phyloP scores from a whole-genome alignment of 495 filamentous ascomycete species.

The Daldinia childiae region DNA sequence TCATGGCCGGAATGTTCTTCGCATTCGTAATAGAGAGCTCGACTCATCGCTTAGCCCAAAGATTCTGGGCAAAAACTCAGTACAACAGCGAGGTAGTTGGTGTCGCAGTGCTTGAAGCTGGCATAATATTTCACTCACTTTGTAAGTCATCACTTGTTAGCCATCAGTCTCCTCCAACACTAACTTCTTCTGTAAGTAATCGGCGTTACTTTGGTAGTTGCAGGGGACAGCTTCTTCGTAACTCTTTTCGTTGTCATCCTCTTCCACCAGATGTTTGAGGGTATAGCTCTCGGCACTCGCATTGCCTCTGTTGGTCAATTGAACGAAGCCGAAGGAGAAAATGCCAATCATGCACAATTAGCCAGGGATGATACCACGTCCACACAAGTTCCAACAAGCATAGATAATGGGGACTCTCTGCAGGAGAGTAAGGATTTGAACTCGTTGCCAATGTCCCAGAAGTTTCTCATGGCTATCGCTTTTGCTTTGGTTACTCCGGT shows the following conservation, averaged over 20 bases:
- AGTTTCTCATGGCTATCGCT: slow-evolving; percentile 57
- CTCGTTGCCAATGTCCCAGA: slow-evolving; percentile 48
- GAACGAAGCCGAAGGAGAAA: slow-evolving; percentile 20
- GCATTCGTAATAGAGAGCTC: slow-evolving; percentile 69
- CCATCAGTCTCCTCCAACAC: background rate
- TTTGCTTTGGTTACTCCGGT: slow-evolving; percentile 67
- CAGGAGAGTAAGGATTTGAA: slow-evolving; percentile 7
- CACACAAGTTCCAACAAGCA: slow-evolving; percentile 6
- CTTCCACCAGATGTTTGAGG: slow-evolving; percentile 81
- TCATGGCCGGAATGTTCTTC: slow-evolving; percentile 72
- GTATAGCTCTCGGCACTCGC: slow-evolving; percentile 76
- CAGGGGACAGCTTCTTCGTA: slow-evolving; percentile 64
- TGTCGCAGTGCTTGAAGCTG: slow-evolving; percentile 71
- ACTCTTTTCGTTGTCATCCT: slow-evolving; percentile 67
- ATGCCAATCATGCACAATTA: slow-evolving; percentile 13
- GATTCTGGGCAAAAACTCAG: slow-evolving; percentile 29
- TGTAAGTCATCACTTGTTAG: slow-evolving; percentile 46
- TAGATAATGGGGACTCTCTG: slow-evolving; percentile 7
- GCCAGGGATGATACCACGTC: slow-evolving; percentile 10
- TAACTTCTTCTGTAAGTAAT: slow-evolving; percentile 55
- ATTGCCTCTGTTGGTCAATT: slow-evolving; percentile 66
- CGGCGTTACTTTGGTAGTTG: slow-evolving; percentile 66
- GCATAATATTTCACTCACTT: slow-evolving; percentile 78
- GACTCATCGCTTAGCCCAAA: slow-evolving; percentile 61
- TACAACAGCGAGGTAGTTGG: slow-evolving; percentile 59